Base-by-base conservation (phyloP, 140 eudicot species). In the Flaveria floridana region DNA sequence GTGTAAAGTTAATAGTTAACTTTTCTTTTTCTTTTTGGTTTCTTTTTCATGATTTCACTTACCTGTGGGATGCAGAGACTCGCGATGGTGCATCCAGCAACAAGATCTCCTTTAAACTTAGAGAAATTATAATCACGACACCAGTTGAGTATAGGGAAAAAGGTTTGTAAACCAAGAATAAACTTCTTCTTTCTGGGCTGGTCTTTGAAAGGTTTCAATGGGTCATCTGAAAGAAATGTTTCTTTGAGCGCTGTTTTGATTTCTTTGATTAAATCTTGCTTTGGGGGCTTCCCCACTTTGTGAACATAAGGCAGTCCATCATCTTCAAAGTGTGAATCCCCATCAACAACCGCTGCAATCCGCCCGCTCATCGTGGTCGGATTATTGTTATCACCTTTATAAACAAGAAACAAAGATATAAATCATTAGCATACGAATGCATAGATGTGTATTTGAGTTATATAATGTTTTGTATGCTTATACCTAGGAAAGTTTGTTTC, bases 51-150 rank as follows among this genome's bases (percentile, higher is more conserved):
- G 8, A 34, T 34, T 34, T 34, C 41, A 34, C 8, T 34, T 65
- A 90, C 97, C 96, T 91, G 96, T 46, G 97, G 97, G 42, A 91
- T 88, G 66, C 89, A 83, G 8, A 91, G 95, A 81, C 92, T 86
- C 10, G 97, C 97, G 70, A 91, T 88, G 77, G 97, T 91, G 50
- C 88, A 87, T 59, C 97, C 97, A 1, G 97, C 86, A 48, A 91
- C 84, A 21, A 91, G 58, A 64, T 91, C 97, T 3, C 95, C 91
- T 79, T 78, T 88, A 66, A 91, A 86, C 79, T 86, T 88, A 7
- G 83, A 21, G 28, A 88, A 70, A 30, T 68, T 91, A 64, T 91
- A 91, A 14, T 82, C 65, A 65, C 86, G 82, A 71, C 84, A 81
- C 97, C 97, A 91, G 0, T 81, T 82, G 64, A 91, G 82, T 34